Evolutionary conservation across 2,329 filamentous ascomycete species (phyloP).

Genomic region (Exophiala viscosa): DNA sequence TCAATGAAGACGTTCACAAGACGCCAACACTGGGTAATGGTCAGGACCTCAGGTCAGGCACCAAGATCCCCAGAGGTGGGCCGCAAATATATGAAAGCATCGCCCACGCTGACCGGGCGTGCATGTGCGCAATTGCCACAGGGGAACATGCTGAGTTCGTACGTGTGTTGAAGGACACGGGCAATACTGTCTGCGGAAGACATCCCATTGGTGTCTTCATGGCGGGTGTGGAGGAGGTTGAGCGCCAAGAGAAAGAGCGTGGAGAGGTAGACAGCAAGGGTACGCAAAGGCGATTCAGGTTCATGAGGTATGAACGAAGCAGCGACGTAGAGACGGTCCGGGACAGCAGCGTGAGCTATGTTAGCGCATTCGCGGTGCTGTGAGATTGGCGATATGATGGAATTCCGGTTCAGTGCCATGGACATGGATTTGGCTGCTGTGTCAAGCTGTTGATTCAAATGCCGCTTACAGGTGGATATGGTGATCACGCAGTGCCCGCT

Average conservation of each 20-base stretch:
- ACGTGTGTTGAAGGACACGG: conserved; percentile 64
- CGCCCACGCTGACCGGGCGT: conserved; percentile 69
- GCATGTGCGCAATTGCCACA: conserved; percentile 79
- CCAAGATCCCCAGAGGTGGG: conserved; percentile 12
- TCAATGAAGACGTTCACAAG: conserved; percentile 31
- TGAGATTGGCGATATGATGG: conserved; percentile 38
- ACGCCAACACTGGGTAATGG: conserved; percentile 22
- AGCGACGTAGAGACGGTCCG: conserved; percentile 62
- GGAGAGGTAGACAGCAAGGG: conserved; percentile 17
- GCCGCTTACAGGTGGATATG: too few relatives aligned
- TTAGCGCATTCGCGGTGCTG: conserved; percentile 79
- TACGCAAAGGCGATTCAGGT: conserved; percentile 58
- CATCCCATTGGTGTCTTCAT: conserved; percentile 93
- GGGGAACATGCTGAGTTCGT: conserved; percentile 70
- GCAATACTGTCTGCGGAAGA: conserved; percentile 89
- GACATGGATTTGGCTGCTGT: too few relatives aligned
- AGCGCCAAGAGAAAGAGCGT: conserved; percentile 37
- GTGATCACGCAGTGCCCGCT: too few relatives aligned
- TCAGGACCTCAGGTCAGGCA: conserved; percentile 18
- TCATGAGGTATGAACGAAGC: conserved; percentile 85
- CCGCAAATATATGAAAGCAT: conserved; percentile 80
- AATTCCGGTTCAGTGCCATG: too few relatives aligned
- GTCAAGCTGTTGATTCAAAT: too few relatives aligned
- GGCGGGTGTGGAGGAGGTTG: conserved; percentile 72
- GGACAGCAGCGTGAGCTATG: conserved; percentile 93